Base-by-base conservation (phyloP, 2,329 filamentous ascomycete species). In the Aureobasidium musti region DNA sequence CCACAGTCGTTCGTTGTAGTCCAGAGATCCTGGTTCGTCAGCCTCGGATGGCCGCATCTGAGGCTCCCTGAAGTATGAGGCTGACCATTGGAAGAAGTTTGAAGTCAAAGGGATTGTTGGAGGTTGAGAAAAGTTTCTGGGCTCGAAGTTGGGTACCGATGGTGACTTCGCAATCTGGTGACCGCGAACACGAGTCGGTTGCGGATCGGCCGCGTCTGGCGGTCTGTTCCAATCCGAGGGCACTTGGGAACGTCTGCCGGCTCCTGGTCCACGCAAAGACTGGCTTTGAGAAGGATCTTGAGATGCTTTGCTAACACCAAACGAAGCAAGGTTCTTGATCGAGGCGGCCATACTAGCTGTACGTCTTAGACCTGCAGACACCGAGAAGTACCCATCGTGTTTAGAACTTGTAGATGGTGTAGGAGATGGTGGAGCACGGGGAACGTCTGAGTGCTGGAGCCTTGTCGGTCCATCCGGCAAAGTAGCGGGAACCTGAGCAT, bases 41-140 rank as follows among this genome's bases (percentile, higher is more conserved):
- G 93, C 91, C 76, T 99, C 95, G 67, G 91, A 93, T 3, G 92
- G 89, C 75, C 95, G 96, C 95, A 99, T 98, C 78, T 99, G 95
- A 37, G 95, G 95, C 77, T 98, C 93, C 35, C 93, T 91, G 83
- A 98, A 99, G 77, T 99, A 98, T 77, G 88, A 94, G 52, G 95
- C 92, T 4, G 93, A 97, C 93, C 94, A 99, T 70, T 97, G 91
- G 69, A 97, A 83, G 77, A 98, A 96, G 10, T 85, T 88, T 75
- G 92, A 97, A 68, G 85, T 85, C 21, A 99, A 77, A 1, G 95
- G 95, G 33, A 98, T 84, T 14, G 77, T 78, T 1, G 91, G 89
- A 11, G 81, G 72, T 63, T 86, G 81, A 0, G 83, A 81, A 35
- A 86, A 76, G 68, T 88, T 83, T 67, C 89, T 86, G 60, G 86